These are phyloP conservation scores for Limtongia smithiae DNA, from an alignment of 805 yeast genomes.

Conservation along the genomic window DNA sequence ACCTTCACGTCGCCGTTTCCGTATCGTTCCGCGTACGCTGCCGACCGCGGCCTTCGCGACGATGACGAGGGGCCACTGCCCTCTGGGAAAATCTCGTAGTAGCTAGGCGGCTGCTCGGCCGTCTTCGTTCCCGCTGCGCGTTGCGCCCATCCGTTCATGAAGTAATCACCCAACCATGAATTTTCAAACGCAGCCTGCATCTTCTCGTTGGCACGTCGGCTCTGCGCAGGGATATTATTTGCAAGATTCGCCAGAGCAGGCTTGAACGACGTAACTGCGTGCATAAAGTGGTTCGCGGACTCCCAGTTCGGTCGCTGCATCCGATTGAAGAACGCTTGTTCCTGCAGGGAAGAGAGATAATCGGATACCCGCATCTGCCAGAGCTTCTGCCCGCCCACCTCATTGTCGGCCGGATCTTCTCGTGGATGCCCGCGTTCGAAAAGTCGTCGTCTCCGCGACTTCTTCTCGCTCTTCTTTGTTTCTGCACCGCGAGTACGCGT, in stretches of 20 bases:
- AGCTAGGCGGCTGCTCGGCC: constrained; percentile 20
- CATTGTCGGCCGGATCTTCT: neutral
- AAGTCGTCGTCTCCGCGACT: constrained; percentile 7
- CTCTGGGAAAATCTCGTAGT: constrained; percentile 27
- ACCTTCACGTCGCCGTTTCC: neutral
- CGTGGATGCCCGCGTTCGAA: neutral
- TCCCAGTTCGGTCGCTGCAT: constrained; percentile 27
- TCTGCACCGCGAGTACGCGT: neutral
- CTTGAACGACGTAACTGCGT: constrained; percentile 21
- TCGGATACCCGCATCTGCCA: constrained; percentile 21
- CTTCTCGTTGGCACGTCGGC: constrained; percentile 18
- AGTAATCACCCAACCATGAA: constrained; percentile 22
- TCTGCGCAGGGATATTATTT: constrained; percentile 16
- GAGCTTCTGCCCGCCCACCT: constrained; percentile 6
- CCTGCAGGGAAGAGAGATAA: constrained; percentile 15
- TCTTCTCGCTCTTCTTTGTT: constrained; percentile 8
- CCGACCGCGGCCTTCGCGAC: too few relatives aligned
- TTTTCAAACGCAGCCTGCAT: constrained; percentile 19
- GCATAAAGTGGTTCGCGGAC: constrained; percentile 18
- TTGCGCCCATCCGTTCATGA: too few relatives aligned
- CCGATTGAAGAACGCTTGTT: constrained; percentile 14
- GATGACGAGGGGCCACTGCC: neutral
- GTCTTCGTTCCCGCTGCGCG: constrained; percentile 4
- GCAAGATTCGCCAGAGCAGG: constrained; percentile 25
- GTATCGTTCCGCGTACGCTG: neutral